Evolutionary conservation across 148 eudicot species (phyloP), one percentile per base, ranked within the genome.

Genomic region (Rhododendron vialii): DNA sequence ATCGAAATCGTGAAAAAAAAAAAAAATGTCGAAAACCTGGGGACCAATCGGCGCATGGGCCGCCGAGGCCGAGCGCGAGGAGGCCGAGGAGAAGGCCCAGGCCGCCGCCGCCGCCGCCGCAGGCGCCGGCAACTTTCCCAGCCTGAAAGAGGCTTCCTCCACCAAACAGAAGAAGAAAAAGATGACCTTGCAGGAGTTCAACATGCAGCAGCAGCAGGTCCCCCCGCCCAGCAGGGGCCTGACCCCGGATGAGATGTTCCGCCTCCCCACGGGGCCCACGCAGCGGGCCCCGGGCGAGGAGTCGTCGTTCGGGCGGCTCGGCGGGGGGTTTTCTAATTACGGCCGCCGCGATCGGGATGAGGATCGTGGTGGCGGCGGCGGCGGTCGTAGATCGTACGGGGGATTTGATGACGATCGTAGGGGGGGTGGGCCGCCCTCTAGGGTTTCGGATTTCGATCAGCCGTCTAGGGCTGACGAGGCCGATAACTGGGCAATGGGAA

Each of bases 391-490:
- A 80, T 87, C 92, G 20, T 87, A 88, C 41, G 91, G 91, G 2
- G 90, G 89, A 71, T 87, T 85, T 73, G 91, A 92, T 1, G 96
- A 93, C n/a, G 92, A 91, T 67, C 89, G 91, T 14, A 80, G 92
- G 78, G 87, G 77, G 78, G 87, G 69, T 24, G 84, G 83, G 6
- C 83, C 85, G 3, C 71, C 76, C 4, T 14, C 90, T 87, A 88
- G 92, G 90, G 89, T 47, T 87, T 87, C 91, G 24, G 92, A 91
- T 6, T 84, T 67, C 10, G 91, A 94, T 10, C 90, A 85, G 30
- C 93, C 91, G 0, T 94, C 97, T 17, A 91, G 98, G 88, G 98
- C 98, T 51, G 99, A 96, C 65, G 98, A 93, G 84, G 96, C 88
- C 0, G 95, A 95, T 85, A 91, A 96, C 87, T 96, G 99, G 99